Conservation (phyloP, 345 rosid species). For the Hypericum androsaemum region DNA sequence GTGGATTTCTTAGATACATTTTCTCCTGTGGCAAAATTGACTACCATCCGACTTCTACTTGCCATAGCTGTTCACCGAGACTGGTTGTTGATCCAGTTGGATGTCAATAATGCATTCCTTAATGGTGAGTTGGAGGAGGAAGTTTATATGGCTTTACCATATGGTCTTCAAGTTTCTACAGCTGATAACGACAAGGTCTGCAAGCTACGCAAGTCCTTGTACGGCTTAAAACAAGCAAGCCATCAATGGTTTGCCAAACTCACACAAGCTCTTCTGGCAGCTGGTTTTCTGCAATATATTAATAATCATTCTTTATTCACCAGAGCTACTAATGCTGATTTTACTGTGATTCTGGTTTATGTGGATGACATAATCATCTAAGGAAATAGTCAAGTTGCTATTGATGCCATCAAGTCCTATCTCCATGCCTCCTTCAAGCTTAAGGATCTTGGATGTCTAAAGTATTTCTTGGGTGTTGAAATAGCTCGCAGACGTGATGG, state of each 20-base stretch:
- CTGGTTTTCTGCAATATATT: background rate
- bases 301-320: background rate
- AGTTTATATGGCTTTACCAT: background rate
- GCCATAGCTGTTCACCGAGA: no score
- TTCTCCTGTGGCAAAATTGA: no score
- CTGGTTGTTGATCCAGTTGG: no score
- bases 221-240: background rate
- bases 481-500: background rate
- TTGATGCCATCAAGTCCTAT: background rate
- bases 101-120: no score
- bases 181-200: background rate
- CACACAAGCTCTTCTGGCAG: background rate
- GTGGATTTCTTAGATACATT: no score
- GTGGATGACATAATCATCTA: background rate
- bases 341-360: background rate
- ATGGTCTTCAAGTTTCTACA: background rate
- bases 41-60: no score
- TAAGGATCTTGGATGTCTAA: background rate
- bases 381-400: background rate
- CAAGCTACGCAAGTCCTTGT: background rate
- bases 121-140: background rate
- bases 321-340: background rate
- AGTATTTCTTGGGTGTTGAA: background rate
- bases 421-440: background rate
- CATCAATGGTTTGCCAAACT: background rate